phyloP scores from a whole-genome alignment of 768 basidiomycete species.

The Suillus subaureus region DNA sequence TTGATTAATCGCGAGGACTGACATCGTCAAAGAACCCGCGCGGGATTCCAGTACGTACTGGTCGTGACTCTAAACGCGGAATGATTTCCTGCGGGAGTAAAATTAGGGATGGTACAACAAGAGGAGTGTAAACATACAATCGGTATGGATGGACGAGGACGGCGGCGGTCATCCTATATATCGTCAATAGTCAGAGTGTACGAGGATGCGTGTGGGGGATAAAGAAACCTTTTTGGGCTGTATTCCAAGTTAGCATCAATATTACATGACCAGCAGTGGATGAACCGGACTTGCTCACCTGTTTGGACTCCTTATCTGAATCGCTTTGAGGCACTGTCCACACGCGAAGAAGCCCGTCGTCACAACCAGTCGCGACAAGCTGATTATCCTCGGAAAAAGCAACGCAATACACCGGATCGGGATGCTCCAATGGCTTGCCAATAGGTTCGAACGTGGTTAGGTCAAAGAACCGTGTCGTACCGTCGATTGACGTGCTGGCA shows the following conservation, averaged over 20 bases:
- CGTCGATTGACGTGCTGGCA: neutral
- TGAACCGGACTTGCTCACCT: neutral
- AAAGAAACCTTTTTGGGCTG: neutral
- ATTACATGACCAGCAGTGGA: neutral
- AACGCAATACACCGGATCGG: neutral
- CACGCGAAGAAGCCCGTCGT: neutral
- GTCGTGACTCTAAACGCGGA: neutral
- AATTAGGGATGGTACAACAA: neutral
- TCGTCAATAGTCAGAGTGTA: neutral
- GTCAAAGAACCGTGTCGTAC: neutral
- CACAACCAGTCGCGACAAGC: neutral
- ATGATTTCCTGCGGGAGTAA: neutral
- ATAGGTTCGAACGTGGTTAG: neutral
- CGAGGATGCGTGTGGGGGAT: neutral
- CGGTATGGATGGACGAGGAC: neutral
- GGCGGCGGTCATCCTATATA: neutral
- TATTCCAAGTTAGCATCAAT: neutral
- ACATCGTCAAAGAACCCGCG: constrained; percentile 3
- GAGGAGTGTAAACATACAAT: neutral
- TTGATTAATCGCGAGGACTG: neutral
- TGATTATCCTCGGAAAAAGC: neutral
- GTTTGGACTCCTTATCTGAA: neutral
- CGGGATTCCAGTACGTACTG: neutral
- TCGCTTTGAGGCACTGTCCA: neutral
- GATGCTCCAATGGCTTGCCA: neutral